phyloP scores from a whole-genome alignment of 2,329 filamentous ascomycete species.

The Aspergillus thermomutatus region DNA sequence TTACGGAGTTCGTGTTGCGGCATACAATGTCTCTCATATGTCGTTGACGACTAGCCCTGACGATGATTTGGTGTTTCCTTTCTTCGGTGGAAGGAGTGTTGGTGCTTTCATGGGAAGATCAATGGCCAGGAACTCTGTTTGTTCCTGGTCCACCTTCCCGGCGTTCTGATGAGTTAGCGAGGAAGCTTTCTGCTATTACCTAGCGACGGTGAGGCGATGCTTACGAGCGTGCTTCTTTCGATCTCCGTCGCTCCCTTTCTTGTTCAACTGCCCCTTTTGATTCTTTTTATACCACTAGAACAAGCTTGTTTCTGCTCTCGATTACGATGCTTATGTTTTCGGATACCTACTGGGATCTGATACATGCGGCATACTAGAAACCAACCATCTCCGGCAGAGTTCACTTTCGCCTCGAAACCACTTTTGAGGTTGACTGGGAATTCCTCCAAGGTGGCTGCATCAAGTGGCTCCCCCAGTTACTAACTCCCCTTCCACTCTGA shows the following conservation, averaged over 20 bases:
- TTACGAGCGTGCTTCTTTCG: background rate
- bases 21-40: background rate
- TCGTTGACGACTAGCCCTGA: background rate
- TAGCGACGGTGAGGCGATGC: background rate
- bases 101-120: background rate
- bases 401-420: background rate
- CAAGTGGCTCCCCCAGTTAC: background rate
- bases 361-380: background rate
- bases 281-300: background rate
- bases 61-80: background rate
- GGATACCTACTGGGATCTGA: background rate
- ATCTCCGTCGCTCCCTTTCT: background rate
- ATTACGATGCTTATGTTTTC: background rate
- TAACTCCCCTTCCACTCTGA: background rate
- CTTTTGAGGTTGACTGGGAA: background rate
- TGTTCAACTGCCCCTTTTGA: background rate
- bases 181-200: background rate
- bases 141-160: background rate
- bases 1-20: no score
- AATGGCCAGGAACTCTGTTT: background rate
- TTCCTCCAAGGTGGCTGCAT: background rate
- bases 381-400: background rate
- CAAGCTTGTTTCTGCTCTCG: background rate
- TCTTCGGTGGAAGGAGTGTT: background rate
- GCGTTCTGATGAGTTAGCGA: slow-evolving; percentile 1